phyloP scores from a whole-genome alignment of 441 rosid genomes.

The Sinapis alba region DNA sequence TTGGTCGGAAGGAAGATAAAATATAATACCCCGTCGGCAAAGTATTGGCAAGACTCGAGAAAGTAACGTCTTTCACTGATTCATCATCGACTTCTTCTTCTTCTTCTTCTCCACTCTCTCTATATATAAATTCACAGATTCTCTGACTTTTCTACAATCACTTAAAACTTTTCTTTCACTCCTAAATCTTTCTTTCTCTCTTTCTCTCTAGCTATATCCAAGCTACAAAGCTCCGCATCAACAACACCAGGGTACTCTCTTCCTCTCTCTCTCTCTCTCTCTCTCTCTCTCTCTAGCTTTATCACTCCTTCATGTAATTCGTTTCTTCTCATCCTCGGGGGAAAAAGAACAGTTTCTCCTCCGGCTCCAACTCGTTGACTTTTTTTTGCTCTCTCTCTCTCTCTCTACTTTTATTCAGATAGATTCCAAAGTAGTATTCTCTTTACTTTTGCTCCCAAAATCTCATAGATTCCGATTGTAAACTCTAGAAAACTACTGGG shows the following conservation, averaged over 20 bases:
- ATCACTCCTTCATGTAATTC: background rate
- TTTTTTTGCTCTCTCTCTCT: background rate
- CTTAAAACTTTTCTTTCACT: background rate
- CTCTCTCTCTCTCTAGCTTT: background rate
- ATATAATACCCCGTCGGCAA: background rate
- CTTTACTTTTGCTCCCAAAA: background rate
- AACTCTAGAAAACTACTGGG: background rate
- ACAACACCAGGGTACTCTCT: background rate
- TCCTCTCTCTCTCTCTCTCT: background rate
- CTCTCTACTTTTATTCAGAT: background rate
- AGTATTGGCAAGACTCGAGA: background rate
- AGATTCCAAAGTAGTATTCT: background rate
- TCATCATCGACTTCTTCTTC: background rate
- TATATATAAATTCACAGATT: background rate
- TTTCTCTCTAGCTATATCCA: background rate
- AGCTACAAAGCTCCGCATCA: background rate
- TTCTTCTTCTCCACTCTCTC: background rate
- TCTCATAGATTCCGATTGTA: background rate
- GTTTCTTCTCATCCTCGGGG: background rate
- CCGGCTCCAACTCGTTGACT: background rate
- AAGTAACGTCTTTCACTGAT: constrained; percentile 1
- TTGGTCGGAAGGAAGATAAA: background rate
- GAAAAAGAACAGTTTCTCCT: background rate
- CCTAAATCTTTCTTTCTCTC: background rate
- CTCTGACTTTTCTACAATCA: background rate